Evolutionary conservation across 352 stramenopile species (phyloP).

Genomic region (Thalassiosira livingstoniorum): DNA sequence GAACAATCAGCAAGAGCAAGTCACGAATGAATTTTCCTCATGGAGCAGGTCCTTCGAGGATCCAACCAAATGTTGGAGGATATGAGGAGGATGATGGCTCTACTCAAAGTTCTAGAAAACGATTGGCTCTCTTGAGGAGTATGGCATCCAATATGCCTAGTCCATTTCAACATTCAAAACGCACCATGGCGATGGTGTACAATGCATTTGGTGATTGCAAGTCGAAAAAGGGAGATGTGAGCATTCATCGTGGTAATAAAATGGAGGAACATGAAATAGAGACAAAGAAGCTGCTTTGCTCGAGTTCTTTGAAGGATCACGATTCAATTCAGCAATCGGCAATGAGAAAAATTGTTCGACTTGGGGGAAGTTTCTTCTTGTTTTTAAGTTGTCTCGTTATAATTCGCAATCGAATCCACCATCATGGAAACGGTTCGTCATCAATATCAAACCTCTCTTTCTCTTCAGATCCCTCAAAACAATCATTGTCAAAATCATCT

Average conservation of each 20-base stretch:
- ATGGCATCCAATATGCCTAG: neutral
- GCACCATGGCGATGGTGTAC: slow-evolving; percentile 1
- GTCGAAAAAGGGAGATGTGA: neutral
- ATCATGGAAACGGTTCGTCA: neutral
- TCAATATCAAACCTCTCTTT: neutral
- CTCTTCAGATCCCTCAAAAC: neutral
- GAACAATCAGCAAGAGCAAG: slow-evolving; percentile 2
- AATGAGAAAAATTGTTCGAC: too few species aligned
- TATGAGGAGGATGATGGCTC: neutral
- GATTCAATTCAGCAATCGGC: too few species aligned
- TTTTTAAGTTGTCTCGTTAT: neutral
- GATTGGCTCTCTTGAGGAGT: neutral
- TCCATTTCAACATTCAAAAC: slow-evolving; percentile 4
- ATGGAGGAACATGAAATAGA: too few species aligned
- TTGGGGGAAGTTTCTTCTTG: neutral
- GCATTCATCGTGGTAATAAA: too few species aligned
- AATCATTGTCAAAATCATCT: neutral
- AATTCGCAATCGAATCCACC: neutral
- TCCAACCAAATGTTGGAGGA: neutral
- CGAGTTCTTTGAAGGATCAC: too few species aligned
- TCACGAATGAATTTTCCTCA: neutral
- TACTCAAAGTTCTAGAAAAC: neutral
- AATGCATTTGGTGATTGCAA: neutral
- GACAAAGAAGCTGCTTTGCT: too few species aligned
- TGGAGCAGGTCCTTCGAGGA: neutral